Evolutionary conservation across 306 rosid species (phyloP), one percentile per base, ranked within the genome.

Genomic region (Mucuna pruriens): DNA sequence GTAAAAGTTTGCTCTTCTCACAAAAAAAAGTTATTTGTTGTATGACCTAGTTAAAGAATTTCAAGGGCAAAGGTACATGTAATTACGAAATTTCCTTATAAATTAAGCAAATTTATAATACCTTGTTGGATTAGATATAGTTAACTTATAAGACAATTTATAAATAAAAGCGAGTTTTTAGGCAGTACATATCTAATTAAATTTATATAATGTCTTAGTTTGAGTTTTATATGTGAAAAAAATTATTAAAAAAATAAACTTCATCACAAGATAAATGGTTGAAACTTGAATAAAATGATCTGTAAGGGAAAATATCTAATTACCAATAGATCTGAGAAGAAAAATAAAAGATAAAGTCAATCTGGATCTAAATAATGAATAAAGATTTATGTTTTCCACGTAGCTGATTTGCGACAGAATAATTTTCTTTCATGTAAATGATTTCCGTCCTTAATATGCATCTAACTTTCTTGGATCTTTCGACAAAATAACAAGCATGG

Each of bases 401-500:
- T 58, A 25, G 65, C 38, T 11, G 36, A 60, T 60, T 60, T 25
- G 34, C 17, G 68, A 66, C 26, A 39, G 49, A 64, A 36, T 66
- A 1, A 66, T 66, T 38, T 65, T 38, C 9, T 20, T 66, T 1
- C 20, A 12, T 39, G 49, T 67, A 39, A 71, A 45, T 78, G 16
- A 54, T 52, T 67, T 54, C 17, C 31, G 17, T 34, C 29, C 17
- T 15, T 52, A 62, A 67, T 51, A 66, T 67, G 58, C 57, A 54
- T 63, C 58, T 23, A 60, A 62, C 20, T 75, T 73, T 73, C 8
- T 23, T 4, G 65, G 42, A 61, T 58, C 26, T 58, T 48, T 76
- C 22, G 20, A 38, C 44, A 5, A 57, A 60, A 70, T 76, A 68
- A 58, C 58, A 71, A 38, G 42, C 74, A 71, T 39, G 68, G 60